These are phyloP conservation scores for Alternaria alternata DNA, from an alignment of 2,329 filamentous ascomycete genomes.

Conservation along the genomic window DNA sequence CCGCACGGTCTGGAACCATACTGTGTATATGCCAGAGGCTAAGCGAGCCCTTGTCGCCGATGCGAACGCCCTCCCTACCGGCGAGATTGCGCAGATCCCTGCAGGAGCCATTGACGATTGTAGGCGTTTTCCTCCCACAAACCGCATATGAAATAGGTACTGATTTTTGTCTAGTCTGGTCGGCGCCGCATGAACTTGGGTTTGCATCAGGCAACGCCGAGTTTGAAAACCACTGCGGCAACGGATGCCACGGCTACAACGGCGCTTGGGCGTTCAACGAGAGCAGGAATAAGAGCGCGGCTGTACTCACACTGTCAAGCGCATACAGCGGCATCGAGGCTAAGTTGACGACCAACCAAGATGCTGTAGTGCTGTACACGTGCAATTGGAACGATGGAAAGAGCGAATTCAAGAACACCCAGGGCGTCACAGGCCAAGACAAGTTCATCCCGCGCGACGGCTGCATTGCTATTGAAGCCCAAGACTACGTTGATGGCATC, in stretches of 20 bases:
- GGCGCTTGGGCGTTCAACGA: conserved; percentile 42
- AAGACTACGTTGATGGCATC: conserved; percentile 47
- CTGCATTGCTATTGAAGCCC: conserved; percentile 46
- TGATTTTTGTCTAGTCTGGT: conserved; percentile 26
- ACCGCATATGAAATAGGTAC: not conserved
- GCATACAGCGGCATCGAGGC: conserved; percentile 45
- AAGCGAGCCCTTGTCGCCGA: conserved; percentile 39
- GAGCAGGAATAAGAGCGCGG: conserved; percentile 30
- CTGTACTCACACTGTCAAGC: conserved; percentile 40
- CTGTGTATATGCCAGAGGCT: conserved; percentile 42
- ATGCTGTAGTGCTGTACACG: conserved; percentile 44
- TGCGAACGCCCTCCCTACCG: conserved; percentile 42
- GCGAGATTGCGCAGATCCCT: conserved; percentile 38
- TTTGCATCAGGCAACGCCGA: conserved; percentile 35
- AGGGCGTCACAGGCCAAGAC: conserved; percentile 38
- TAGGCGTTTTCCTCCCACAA: not conserved
- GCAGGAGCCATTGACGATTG: conserved; percentile 39
- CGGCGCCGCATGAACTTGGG: conserved; percentile 42
- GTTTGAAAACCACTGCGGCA: conserved; percentile 45
- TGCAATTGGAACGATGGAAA: conserved; percentile 50
- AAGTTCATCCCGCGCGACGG: conserved; percentile 45
- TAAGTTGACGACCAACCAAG: conserved; percentile 43
- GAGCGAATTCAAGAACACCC: conserved; percentile 46
- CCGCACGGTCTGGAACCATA: conserved; percentile 46
- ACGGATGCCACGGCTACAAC: conserved; percentile 48